Base-by-base conservation (phyloP, 495 filamentous ascomycete species). In the Podospora comata region DNA sequence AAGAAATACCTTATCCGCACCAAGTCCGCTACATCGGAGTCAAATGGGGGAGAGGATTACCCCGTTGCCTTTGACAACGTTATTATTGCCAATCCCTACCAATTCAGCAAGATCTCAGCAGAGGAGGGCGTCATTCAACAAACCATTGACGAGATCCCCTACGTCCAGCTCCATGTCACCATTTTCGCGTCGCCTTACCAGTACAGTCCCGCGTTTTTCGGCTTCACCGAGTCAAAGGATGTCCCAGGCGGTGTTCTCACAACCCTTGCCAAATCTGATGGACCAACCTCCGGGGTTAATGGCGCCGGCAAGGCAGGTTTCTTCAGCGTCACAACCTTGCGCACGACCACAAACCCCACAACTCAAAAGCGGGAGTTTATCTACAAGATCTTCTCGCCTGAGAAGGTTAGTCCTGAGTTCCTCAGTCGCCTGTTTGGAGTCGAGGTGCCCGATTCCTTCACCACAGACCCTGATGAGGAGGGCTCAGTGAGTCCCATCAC, bases 361-460 rank as follows among this genome's bases (percentile, higher is more conserved):
- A 81, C 84, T 0, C 67, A 80, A 5, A 70, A 79, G 60, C 72
- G 78, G 19, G 94, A 99, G 75, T 93, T 91, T 72, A 85, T 97
- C 32, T 99, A 98, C 82, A 99, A 99, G 78, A 91, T 98, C 67
- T 99, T 98, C 84, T 96, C 93, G 0, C 91, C 93, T 0, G 78
- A 86, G 53, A 83, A 81, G 5, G 82, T 92, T 13, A 88, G 87
- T 0, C 76, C 86, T 0, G 75, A 83, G 3, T 94, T 93, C 73
- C 73, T 97, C 44, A 75, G 71, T 20, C 67, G 68, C 71, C 79
- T 81, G 18, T 77, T 89, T 4, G 86, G 83, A n/a, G 75, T 76
- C 15, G 64, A 80, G 18, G 74, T 84, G 3, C 81, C 81, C 0
- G 72, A 78, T 16, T 72, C 72, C 0, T 80, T 82, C 61, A 75